Evolutionary conservation across 345 rosid genomes (phyloP).

Genomic region (Alliaria petiolata): DNA sequence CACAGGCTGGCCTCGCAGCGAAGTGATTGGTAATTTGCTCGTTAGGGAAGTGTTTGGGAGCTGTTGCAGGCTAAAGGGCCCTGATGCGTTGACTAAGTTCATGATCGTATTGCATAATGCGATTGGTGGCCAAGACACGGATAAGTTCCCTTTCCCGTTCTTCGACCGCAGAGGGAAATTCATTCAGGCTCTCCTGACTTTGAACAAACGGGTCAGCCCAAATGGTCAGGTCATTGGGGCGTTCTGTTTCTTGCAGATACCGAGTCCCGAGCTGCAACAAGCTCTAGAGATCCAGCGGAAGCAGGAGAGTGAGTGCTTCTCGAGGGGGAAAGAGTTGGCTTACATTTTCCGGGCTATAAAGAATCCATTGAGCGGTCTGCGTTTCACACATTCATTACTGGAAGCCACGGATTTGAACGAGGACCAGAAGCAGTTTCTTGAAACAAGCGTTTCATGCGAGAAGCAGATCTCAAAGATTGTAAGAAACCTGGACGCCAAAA

Average conservation of each 20-base stretch:
- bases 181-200: constrained; percentile 80
- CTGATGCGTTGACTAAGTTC: constrained; percentile 82
- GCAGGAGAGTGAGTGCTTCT: constrained; percentile 56
- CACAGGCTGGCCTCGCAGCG: constrained; percentile 68
- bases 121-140: constrained; percentile 77
- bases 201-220: constrained; percentile 67
- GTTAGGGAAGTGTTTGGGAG: constrained; percentile 90
- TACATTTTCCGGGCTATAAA: constrained; percentile 77
- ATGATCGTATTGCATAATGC: constrained; percentile 88
- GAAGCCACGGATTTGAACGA: constrained; percentile 67
- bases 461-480: constrained; percentile 74
- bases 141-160: constrained; percentile 75
- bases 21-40: constrained; percentile 76
- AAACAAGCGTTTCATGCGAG: constrained; percentile 81
- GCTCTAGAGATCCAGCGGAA: constrained; percentile 69
- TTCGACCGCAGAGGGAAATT: constrained; percentile 64
- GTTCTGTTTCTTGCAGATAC: constrained; percentile 93
- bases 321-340: constrained; percentile 76
- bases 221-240: constrained; percentile 79
- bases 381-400: constrained; percentile 69
- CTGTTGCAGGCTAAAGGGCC: constrained; percentile 78
- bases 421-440: constrained; percentile 86
- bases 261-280: constrained; percentile 90
- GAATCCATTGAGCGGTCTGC: constrained; percentile 75
- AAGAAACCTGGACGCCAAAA: constrained; percentile 58